Evolutionary conservation across 192 early-diverging fungal genomes (phyloP).

Genomic region (Mortierella hygrophila): DNA sequence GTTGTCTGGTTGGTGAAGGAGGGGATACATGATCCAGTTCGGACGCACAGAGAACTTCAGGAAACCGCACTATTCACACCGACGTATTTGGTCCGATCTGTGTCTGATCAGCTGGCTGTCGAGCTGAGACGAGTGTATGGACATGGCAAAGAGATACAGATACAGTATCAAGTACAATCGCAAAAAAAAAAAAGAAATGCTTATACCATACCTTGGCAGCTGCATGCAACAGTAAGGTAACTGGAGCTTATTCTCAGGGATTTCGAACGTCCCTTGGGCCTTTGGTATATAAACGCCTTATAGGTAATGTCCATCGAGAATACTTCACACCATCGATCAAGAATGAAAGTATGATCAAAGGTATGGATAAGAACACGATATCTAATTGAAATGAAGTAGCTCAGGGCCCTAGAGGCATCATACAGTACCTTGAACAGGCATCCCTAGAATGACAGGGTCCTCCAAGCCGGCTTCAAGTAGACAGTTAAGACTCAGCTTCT

Average conservation of each 20-base stretch:
- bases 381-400: neutral
- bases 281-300: slow-evolving; percentile 15
- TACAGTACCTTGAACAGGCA: slow-evolving; percentile 15
- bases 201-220: slow-evolving; percentile 1
- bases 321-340: slow-evolving; percentile 17
- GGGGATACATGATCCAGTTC: too few relatives aligned
- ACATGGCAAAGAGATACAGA: too few relatives aligned
- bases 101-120: too few relatives aligned
- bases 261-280: slow-evolving; percentile 8
- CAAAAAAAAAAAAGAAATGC: too few relatives aligned
- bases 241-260: slow-evolving; percentile 23
- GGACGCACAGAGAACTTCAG: too few relatives aligned
- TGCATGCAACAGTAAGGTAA: slow-evolving; percentile 16
- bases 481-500: slow-evolving; percentile 10
- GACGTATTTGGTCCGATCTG: too few relatives aligned
- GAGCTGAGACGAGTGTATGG: too few relatives aligned
- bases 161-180: too few relatives aligned
- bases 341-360: neutral
- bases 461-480: slow-evolving; percentile 9
- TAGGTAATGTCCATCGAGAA: slow-evolving; percentile 22
- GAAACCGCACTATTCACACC: too few relatives aligned
- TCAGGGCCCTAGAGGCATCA: neutral
- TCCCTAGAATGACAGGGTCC: slow-evolving; percentile 16
- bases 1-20: too few relatives aligned
- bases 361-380: neutral